Evolutionary conservation across 139 green algal genomes (phyloP).

Genomic region (Picochlorum sp.): DNA sequence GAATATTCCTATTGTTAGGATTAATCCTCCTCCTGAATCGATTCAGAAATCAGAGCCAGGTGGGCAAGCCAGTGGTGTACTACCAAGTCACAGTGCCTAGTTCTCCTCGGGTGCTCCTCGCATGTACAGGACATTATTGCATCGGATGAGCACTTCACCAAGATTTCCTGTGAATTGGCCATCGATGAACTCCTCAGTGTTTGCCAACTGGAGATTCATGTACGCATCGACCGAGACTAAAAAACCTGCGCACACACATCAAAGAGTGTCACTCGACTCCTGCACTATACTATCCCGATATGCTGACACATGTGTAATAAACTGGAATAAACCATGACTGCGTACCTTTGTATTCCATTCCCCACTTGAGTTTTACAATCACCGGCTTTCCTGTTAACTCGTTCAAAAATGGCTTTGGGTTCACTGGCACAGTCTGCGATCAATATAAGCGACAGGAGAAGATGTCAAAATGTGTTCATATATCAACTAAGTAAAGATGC

Average conservation of each 20-base stretch:
- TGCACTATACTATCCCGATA: background rate
- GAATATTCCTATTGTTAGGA: no score
- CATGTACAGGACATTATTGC: constrained; percentile 93
- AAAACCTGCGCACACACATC: constrained; percentile 13
- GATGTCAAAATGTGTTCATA: no score
- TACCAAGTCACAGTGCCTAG: no score
- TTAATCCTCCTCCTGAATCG: no score
- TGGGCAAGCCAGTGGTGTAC: no score
- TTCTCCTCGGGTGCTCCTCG: constrained; percentile 63
- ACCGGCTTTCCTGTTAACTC: constrained; percentile 90
- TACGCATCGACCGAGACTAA: constrained; percentile 28
- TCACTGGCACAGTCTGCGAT: constrained; percentile 72
- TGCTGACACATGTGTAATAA: background rate
- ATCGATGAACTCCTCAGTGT: constrained; percentile 94
- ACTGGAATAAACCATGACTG: background rate
- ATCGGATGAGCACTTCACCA: constrained; percentile 89
- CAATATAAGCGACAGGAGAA: background rate
- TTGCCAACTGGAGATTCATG: constrained; percentile 71
- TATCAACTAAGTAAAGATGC: no score
- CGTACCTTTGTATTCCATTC: constrained; percentile 96
- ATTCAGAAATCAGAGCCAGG: no score
- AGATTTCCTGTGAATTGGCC: constrained; percentile 84
- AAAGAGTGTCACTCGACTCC: background rate
- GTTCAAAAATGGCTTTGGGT: constrained; percentile 95
- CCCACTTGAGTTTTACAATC: constrained; percentile 97